Conservation (phyloP, 371 early-diverging fungal species). For the Gilbertella persicaria region DNA sequence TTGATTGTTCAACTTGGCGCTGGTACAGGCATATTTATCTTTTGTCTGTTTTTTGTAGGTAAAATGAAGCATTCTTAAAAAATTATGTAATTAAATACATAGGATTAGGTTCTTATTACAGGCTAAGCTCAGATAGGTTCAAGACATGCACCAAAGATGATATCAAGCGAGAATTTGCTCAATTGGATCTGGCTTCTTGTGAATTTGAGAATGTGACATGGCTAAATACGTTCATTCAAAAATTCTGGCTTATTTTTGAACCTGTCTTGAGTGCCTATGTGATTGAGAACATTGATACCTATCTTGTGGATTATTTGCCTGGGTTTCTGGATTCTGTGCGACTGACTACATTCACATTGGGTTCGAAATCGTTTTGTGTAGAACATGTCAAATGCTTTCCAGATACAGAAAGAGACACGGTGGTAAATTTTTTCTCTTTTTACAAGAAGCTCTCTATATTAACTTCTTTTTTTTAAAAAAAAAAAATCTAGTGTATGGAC, state of each 20-base stretch:
- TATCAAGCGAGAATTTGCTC: slow-evolving; percentile 61
- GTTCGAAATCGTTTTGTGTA: slow-evolving; percentile 92
- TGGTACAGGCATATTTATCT: slow-evolving; percentile 44
- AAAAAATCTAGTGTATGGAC: slow-evolving; percentile 86
- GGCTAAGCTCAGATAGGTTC: slow-evolving; percentile 64
- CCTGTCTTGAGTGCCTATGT: slow-evolving; percentile 83
- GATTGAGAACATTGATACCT: slow-evolving; percentile 70
- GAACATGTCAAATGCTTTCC: slow-evolving; percentile 82
- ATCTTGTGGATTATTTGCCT: slow-evolving; percentile 81
- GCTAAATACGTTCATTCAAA: slow-evolving; percentile 86
- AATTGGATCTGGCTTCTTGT: slow-evolving; percentile 42
- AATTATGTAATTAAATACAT: not conserved
- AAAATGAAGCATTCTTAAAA: slow-evolving; percentile 9
- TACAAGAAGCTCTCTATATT: not conserved
- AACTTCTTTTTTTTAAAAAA: not conserved
- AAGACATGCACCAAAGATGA: slow-evolving; percentile 67
- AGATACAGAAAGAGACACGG: slow-evolving; percentile 76
- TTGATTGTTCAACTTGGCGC: slow-evolving; percentile 36
- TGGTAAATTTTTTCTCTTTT: slow-evolving; percentile 50
- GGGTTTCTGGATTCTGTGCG: slow-evolving; percentile 87
- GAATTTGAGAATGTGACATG: slow-evolving; percentile 91
- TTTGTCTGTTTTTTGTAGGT: slow-evolving; percentile 50
- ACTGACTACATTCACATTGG: slow-evolving; percentile 94
- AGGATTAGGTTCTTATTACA: slow-evolving; percentile 67
- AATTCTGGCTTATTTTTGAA: slow-evolving; percentile 96